A percentile compares a stretch with the other conserved stretches of the same genome.
phyloP scores from a whole-genome alignment of 2,329 filamentous ascomycete species.

The Microsporum audouinii region DNA sequence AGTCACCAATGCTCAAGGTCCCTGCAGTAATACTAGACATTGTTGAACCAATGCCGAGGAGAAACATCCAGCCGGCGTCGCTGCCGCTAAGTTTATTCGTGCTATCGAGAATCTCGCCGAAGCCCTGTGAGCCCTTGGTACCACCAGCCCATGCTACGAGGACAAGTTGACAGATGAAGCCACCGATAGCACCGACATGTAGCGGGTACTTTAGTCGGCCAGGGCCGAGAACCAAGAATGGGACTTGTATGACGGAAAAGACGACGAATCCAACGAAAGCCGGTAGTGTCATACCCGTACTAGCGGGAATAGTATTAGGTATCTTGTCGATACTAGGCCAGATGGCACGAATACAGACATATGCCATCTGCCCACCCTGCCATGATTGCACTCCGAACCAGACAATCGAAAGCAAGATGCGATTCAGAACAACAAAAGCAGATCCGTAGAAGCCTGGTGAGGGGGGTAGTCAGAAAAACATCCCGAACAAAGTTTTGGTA shows the following conservation, averaged over 20 bases:
- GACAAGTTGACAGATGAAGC: constrained; percentile 8
- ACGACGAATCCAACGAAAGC: constrained; percentile 28
- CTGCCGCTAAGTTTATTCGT: constrained; percentile 1
- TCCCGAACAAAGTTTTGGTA: background rate
- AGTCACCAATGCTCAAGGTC: constrained; percentile 37
- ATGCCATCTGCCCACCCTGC: constrained; percentile 34
- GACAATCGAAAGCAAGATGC: constrained; percentile 31
- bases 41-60: constrained; percentile 32
- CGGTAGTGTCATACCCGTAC: constrained; percentile 25
- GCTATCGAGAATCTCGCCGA: constrained; percentile 5
- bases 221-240: constrained; percentile 36
- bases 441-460: constrained; percentile 25
- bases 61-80: constrained; percentile 27
- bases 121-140: constrained; percentile 9
- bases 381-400: constrained; percentile 21
- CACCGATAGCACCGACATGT: constrained; percentile 19
- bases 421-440: constrained; percentile 30
- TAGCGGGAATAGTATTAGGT: constrained; percentile 25
- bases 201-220: constrained; percentile 16
- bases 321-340: constrained; percentile 17
- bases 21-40: constrained; percentile 38
- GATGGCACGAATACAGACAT: constrained; percentile 25
- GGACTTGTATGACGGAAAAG: constrained; percentile 28
- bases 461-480: background rate
- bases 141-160: constrained; percentile 10